A percentile compares a stretch with the other conserved stretches of the same genome.
phyloP scores from a whole-genome alignment of 805 yeast genomes.

The Blastobotrys muscicola region DNA sequence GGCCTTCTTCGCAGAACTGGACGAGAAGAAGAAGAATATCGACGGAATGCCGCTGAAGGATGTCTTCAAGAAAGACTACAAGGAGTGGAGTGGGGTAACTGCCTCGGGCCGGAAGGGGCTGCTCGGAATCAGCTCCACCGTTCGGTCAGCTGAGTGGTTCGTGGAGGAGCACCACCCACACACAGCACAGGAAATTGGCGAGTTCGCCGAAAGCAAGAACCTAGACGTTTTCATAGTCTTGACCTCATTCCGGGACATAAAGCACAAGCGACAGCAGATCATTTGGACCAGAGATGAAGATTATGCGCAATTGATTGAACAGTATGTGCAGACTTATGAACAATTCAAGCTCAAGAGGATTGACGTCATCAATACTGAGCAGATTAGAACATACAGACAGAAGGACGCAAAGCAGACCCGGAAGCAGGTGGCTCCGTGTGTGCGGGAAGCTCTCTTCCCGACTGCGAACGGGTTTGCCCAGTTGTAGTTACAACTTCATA shows the following conservation, averaged over 20 bases:
- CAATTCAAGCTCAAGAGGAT: conserved; percentile 2
- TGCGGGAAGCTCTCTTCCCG: conserved; percentile 22
- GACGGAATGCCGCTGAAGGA: conserved; percentile 51
- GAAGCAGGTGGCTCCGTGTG: conserved; percentile 74
- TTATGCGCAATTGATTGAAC: too few species aligned
- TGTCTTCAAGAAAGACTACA: conserved; percentile 74
- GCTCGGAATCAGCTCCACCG: conserved; percentile 73
- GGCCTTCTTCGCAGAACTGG: conserved; percentile 29
- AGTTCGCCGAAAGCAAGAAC: conserved; percentile 25
- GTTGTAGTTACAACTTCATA: too few species aligned
- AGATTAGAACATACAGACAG: conserved; percentile 33
- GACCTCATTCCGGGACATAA: conserved; percentile 35
- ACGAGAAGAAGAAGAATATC: conserved; percentile 51
- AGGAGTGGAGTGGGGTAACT: conserved; percentile 46
- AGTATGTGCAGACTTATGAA: too few species aligned
- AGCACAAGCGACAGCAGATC: conserved; percentile 38
- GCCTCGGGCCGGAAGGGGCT: conserved; percentile 18
- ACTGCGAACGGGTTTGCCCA: too few species aligned
- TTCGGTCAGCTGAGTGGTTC: conserved; percentile 53
- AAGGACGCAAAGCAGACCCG: conserved; percentile 59
- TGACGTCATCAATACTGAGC: too few species aligned
- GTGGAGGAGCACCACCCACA: conserved; percentile 20
- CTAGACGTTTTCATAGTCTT: conserved; percentile 39
- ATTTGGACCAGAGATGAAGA: conserved; percentile 11
- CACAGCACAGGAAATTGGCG: conserved; percentile 21